Percentiles rank a stretch among this genome's conserved stretches.
Conservation (phyloP, 257 asterid genomes). For the Mitragyna speciosa region DNA sequence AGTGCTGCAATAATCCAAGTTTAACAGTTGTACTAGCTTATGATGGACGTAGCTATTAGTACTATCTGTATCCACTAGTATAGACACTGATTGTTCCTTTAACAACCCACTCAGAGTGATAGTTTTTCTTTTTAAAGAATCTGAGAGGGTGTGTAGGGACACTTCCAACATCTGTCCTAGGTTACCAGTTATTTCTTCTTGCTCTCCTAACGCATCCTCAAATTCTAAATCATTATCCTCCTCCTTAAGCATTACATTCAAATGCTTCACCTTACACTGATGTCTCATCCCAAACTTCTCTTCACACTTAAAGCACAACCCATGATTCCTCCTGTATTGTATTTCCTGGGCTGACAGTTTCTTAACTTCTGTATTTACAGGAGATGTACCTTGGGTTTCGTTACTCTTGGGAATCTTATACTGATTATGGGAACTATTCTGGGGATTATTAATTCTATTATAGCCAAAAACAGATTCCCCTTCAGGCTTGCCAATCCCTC, state of each 20-base stretch:
- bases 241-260: neutral
- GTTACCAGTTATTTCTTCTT: neutral
- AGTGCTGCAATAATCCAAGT: accelerated
- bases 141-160: neutral
- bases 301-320: neutral
- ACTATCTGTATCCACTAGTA: neutral
- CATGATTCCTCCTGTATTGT: neutral
- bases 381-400: too few relatives aligned
- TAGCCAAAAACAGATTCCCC: too few relatives aligned
- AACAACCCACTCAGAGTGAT: neutral
- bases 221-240: neutral
- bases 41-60: neutral
- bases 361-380: too few relatives aligned
- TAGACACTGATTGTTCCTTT: neutral
- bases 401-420: neutral
- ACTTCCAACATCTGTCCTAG: neutral
- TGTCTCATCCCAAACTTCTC: neutral
- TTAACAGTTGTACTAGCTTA: accelerated
- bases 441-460: too few relatives aligned
- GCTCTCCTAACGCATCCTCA: neutral
- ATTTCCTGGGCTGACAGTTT: neutral
- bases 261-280: neutral
- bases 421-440: too few relatives aligned
- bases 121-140: neutral
- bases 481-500: too few relatives aligned